Conservation (phyloP, 169 alveolate species). For the Plasmodium vivax region DNA sequence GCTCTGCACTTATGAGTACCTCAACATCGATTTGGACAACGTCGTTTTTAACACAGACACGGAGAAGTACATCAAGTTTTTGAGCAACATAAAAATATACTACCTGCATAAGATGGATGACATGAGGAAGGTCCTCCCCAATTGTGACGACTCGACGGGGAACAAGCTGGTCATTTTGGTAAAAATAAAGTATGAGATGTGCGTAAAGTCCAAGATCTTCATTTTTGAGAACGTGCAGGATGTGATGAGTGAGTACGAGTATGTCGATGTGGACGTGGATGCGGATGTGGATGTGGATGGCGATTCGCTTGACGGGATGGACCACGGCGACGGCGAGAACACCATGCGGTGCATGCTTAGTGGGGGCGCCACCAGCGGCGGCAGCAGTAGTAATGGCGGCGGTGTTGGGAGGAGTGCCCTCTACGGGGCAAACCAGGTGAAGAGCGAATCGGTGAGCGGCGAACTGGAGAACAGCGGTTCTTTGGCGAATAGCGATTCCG, state of each 20-base stretch:
- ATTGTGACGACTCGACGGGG: not conserved
- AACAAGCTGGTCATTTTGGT: constrained; percentile 44
- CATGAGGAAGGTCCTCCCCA: not conserved
- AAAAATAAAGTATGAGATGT: constrained; percentile 15
- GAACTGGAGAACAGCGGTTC: constrained; percentile 15
- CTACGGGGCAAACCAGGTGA: not conserved
- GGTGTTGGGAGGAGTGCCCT: not conserved
- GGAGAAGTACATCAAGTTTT: constrained; percentile 63
- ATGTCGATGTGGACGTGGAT: not conserved
- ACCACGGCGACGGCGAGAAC: not conserved
- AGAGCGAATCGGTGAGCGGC: not conserved
- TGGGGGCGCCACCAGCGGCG: not conserved
- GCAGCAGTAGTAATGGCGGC: not conserved
- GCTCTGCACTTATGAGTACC: constrained; percentile 34
- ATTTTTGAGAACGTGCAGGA: constrained; percentile 35
- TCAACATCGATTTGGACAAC: constrained; percentile 60
- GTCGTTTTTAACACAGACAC: constrained; percentile 36
- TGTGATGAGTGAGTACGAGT: constrained; percentile 29
- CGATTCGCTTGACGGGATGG: not conserved
- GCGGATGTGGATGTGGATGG: not conserved
- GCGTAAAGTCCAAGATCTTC: constrained; percentile 56
- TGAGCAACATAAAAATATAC: constrained; percentile 50
- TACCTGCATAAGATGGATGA: constrained; percentile 46
- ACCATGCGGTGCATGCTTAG: not conserved
- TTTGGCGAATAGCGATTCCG: not conserved